A percentile compares a stretch with the other conserved stretches of the same genome.
These are phyloP conservation scores for Stachybotrys echinatus DNA, from an alignment of 2,329 filamentous ascomycete species.

Conservation along the genomic window DNA sequence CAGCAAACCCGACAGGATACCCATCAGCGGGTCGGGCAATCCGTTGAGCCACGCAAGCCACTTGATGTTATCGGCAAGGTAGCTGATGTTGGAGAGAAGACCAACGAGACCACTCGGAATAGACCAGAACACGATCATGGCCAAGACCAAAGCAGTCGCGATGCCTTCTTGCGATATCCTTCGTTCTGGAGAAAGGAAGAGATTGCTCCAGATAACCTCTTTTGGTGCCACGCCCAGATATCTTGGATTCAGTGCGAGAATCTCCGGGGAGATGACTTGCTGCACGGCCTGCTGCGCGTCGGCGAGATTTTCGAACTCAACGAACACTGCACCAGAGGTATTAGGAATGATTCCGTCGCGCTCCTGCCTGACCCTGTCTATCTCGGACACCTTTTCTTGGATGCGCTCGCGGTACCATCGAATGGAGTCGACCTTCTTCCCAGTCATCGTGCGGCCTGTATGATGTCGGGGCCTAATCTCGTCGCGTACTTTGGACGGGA, in stretches of 20 bases:
- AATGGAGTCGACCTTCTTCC: not conserved
- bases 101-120: not conserved
- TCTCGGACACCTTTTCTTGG: not conserved
- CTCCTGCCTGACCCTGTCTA: not conserved
- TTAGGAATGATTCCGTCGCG: not conserved
- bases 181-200: not conserved
- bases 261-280: not conserved
- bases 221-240: not conserved
- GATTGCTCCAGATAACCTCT: not conserved
- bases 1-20: not conserved
- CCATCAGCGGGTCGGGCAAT: not conserved
- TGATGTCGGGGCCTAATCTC: not conserved
- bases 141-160: not conserved
- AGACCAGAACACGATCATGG: slow-evolving; percentile 1
- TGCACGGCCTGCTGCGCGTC: not conserved
- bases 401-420: not conserved
- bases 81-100: slow-evolving; percentile 1
- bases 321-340: not conserved
- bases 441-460: not conserved
- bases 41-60: not conserved
- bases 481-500: not conserved
- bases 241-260: not conserved
- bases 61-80: not conserved
- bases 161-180: not conserved
- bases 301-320: not conserved